Conservation (phyloP, 495 filamentous ascomycete genomes). For the Rusavskia elegans region DNA sequence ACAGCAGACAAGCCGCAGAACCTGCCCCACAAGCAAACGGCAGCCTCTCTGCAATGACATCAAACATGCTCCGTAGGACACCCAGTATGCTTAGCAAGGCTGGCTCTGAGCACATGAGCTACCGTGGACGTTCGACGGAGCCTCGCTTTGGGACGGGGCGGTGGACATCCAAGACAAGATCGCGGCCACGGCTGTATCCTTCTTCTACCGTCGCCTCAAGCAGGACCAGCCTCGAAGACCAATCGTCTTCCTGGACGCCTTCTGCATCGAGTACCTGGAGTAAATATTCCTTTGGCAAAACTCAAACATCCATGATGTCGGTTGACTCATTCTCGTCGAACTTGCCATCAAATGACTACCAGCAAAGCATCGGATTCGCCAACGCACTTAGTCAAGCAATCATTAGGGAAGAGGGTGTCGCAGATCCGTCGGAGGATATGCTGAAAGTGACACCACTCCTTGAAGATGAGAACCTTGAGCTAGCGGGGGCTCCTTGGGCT, state of each 20-base stretch:
- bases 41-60: constrained; percentile 29
- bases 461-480: constrained; percentile 80
- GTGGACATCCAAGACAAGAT: constrained; percentile 76
- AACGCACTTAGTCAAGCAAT: constrained; percentile 95
- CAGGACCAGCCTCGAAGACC: constrained; percentile 83
- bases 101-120: constrained; percentile 55
- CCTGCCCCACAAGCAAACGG: constrained; percentile 22
- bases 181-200: constrained; percentile 63
- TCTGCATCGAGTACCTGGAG: constrained; percentile 86
- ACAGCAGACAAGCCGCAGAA: constrained; percentile 35
- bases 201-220: constrained; percentile 75
- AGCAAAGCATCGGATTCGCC: constrained; percentile 93
- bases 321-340: constrained; percentile 72
- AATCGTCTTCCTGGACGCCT: constrained; percentile 81
- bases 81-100: constrained; percentile 87
- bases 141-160: constrained; percentile 47
- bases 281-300: constrained; percentile 72
- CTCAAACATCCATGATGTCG: constrained; percentile 66
- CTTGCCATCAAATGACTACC: constrained; percentile 71
- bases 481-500: constrained; percentile 87
- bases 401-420: constrained; percentile 69
- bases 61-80: constrained; percentile 56
- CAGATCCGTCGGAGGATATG: constrained; percentile 23
- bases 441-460: constrained; percentile 50
- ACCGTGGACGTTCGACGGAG: constrained; percentile 54